Base-by-base conservation (phyloP, 2,329 filamentous ascomycete genomes). In the Botryotinia convoluta region DNA sequence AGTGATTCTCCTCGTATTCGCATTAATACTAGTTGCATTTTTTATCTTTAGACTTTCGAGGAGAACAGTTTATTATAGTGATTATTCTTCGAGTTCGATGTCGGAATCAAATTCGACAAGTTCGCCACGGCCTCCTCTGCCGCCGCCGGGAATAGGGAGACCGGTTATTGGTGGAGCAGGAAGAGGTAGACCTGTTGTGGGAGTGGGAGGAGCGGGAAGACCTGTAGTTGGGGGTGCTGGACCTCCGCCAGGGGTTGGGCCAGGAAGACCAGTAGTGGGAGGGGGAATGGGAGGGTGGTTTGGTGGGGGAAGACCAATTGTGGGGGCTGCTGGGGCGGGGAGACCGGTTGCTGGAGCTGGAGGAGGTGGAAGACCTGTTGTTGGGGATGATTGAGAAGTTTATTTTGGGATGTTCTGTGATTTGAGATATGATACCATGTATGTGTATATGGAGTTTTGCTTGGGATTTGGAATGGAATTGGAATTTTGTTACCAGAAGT, bases 1-100 rank as follows among this genome's bases (percentile, higher is more conserved):
- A 16, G 65, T 69, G 48, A 69, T 69, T 22, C 37, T 69, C 22
- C 54, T 69, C 6, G 48, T 69, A n/a, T 69, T 69, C 4, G 65
- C 48, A 26, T 42, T 69, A n/a, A 42, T 69, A 18, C 37, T 42
- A 6, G 35, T 57, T 14, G 48, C 48, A 1, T 20, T 57, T 32
- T 57, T 42, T 26, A 42, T 42, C 44, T 22, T 42, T 37, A 57
- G 39, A 22, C 35, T 69, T 44, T 57, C 65, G 45, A 57, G 37
- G 37, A 69, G n/a, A 22, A 42, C 22, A 32, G 5, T 32, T 42
- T 42, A 42, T n/a, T 20, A 57, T 32, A 69, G 65, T 57, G 65
- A 57, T 18, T 57, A 69, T 32, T 57, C 65, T 59, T 69, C 65
- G 22, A 69, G n/a, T 42, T 57, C 48, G 12, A 16, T 69, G 7